Conservation (phyloP, 345 rosid genomes). For the Eutrema japonicum region DNA sequence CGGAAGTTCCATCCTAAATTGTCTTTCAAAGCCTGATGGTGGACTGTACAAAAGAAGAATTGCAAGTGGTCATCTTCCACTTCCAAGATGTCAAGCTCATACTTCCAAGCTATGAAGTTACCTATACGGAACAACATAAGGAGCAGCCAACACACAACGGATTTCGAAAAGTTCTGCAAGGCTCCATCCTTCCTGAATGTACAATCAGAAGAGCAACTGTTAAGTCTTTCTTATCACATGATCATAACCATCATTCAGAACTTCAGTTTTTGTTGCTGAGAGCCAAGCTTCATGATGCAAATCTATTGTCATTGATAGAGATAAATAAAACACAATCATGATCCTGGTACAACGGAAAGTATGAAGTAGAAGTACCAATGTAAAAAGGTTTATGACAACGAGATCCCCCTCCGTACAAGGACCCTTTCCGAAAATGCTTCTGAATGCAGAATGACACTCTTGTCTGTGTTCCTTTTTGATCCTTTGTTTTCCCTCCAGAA, state of each 20-base stretch:
- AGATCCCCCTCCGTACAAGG: constrained; percentile 63
- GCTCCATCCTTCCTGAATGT: constrained; percentile 89
- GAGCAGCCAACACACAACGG: constrained; percentile 80
- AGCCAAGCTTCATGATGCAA: constrained; percentile 10
- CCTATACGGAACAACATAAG: constrained; percentile 96
- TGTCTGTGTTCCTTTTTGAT: constrained; percentile 59
- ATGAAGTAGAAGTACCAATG: constrained; percentile 59
- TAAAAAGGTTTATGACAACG: constrained; percentile 81
- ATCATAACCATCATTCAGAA: not conserved
- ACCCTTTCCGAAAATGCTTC: constrained; percentile 58
- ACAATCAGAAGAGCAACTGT: constrained; percentile 6
- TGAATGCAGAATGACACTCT: constrained; percentile 62
- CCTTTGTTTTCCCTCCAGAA: constrained; percentile 49
- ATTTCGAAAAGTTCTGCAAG: constrained; percentile 80
- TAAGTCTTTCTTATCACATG: constrained; percentile 8
- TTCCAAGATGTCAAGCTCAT: not conserved
- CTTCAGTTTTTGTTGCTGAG: not conserved
- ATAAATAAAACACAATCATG: constrained; percentile 16
- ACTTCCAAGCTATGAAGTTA: constrained; percentile 36
- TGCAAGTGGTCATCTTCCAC: constrained; percentile 10
- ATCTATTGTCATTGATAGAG: constrained; percentile 4
- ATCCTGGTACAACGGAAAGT: not conserved
- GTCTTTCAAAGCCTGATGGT: constrained; percentile 74
- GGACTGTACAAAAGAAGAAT: constrained; percentile 54
- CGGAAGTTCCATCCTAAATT: constrained; percentile 64